These are phyloP conservation scores for Fragosphaeria purpurea DNA, from an alignment of 2,329 filamentous ascomycete genomes.

Conservation along the genomic window DNA sequence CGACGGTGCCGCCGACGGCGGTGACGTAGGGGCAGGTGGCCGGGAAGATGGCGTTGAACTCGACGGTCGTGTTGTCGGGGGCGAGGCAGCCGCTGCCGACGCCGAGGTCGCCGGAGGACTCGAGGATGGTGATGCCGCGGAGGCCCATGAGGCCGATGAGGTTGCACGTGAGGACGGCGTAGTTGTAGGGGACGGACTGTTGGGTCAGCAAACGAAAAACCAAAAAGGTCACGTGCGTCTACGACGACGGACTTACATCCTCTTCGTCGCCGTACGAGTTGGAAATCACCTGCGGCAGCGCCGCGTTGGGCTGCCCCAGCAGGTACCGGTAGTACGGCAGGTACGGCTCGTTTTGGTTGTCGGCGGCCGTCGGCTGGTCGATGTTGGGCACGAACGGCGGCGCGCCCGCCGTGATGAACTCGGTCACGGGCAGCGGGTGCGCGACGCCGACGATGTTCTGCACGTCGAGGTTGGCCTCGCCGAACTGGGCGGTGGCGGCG, in stretches of 20 bases:
- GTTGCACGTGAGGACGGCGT: constrained; percentile 41
- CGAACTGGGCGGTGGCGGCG: constrained; percentile 18
- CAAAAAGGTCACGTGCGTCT: too few species aligned
- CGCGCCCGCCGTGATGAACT: constrained; percentile 17
- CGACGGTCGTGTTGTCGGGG: constrained; percentile 16
- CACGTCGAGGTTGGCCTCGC: constrained; percentile 54
- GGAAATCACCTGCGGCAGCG: constrained; percentile 53
- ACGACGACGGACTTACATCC: constrained; percentile 13
- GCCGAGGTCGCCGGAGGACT: constrained; percentile 49
- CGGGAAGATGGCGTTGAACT: constrained; percentile 33
- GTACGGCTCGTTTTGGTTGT: constrained; percentile 55
- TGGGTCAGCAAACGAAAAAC: background rate
- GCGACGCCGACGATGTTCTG: constrained; percentile 48
- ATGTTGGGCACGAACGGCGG: constrained; percentile 22
- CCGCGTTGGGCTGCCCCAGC: constrained; percentile 38
- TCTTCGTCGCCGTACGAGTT: constrained; percentile 66
- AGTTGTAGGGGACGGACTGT: constrained; percentile 48
- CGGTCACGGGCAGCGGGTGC: constrained; percentile 28
- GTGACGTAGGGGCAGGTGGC: constrained; percentile 50
- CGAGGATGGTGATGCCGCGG: constrained; percentile 57
- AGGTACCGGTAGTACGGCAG: constrained; percentile 54
- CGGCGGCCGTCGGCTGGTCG: constrained; percentile 16
- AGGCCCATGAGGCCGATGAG: constrained; percentile 56
- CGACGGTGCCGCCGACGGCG: constrained; percentile 46
- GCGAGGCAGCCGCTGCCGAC: constrained; percentile 20